These are phyloP conservation scores for Sanghuangporus sanghuang DNA, from an alignment of 1,284 basidiomycete genomes.

Conservation along the genomic window DNA sequence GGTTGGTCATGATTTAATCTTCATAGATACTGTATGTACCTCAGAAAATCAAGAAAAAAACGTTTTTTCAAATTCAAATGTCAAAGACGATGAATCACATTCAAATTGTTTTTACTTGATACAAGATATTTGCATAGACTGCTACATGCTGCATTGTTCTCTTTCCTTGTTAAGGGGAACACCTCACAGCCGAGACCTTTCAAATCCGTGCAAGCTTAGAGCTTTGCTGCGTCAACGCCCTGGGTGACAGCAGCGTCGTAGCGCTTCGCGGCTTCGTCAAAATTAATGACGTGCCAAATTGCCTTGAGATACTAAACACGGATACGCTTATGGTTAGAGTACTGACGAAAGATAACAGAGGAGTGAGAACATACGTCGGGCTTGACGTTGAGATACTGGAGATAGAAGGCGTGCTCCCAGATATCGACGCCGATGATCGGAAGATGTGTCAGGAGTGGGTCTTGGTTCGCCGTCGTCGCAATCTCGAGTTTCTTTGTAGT, in stretches of 20 bases:
- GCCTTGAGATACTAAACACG: slow-evolving; percentile 60
- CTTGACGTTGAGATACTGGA: slow-evolving; percentile 77
- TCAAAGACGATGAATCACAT: background rate
- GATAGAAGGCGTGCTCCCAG: slow-evolving; percentile 81
- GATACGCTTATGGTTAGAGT: background rate
- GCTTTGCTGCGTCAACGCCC: slow-evolving; percentile 12
- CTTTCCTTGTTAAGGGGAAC: background rate
- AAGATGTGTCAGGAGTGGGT: slow-evolving; percentile 71
- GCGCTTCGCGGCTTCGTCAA: slow-evolving; percentile 72
- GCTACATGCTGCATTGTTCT: background rate
- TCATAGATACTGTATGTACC: background rate
- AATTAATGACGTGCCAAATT: slow-evolving; percentile 83
- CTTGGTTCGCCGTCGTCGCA: slow-evolving; percentile 83
- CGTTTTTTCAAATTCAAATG: background rate
- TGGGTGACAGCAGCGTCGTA: slow-evolving; percentile 40
- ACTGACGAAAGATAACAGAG: background rate
- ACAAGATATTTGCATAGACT: background rate
- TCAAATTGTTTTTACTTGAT: background rate
- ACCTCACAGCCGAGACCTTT: background rate
- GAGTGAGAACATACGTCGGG: slow-evolving; percentile 43
- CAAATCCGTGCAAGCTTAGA: background rate
- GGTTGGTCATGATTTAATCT: background rate
- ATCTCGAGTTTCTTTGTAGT: slow-evolving; percentile 65
- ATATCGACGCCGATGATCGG: slow-evolving; percentile 88
- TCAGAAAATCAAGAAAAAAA: background rate